Evolutionary conservation across 78 protist species (phyloP).

Genomic region (Dictyostelium discoideum): dicty_2.7 NC_007090.3:2427001-2427500

Average conservation of each 20-base stretch:
- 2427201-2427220: background rate
- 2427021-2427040: background rate
- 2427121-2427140: background rate
- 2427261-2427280: too few relatives aligned
- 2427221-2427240: background rate
- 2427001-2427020: background rate
- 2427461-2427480: background rate
- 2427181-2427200: background rate
- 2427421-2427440: background rate
- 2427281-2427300: too few relatives aligned
- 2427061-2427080: background rate
- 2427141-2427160: background rate
- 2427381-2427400: too few relatives aligned
- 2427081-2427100: slow-evolving; percentile 8
- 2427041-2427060: background rate
- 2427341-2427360: too few relatives aligned
- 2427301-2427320: too few relatives aligned
- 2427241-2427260: too few relatives aligned
- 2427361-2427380: too few relatives aligned
- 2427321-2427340: too few relatives aligned
- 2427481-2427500: background rate
- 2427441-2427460: background rate
- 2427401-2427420: too few relatives aligned
- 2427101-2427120: background rate
- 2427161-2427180: slow-evolving; percentile 2